These are phyloP conservation scores for Mucor irregularis DNA, from an alignment of 371 early-diverging fungal genomes.

Conservation along the genomic window DNA sequence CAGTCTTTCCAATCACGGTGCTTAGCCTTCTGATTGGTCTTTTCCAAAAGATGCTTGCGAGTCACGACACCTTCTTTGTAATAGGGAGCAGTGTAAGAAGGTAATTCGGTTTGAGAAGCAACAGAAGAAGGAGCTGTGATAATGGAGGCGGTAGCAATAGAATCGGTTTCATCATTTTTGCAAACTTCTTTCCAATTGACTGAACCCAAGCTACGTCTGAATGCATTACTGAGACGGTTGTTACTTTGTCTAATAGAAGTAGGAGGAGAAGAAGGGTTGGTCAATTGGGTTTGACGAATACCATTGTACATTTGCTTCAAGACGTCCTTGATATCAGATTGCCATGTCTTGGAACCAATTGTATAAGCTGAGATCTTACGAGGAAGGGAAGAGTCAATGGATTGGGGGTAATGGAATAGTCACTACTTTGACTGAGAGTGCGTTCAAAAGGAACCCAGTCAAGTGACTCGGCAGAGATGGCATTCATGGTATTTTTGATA, in stretches of 20 bases:
- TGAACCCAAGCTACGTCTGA: conserved; percentile 40
- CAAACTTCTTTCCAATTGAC: conserved; percentile 34
- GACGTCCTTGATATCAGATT: conserved; percentile 14
- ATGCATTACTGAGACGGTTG: conserved; percentile 16
- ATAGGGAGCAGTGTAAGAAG: conserved; percentile 33
- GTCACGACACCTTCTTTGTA: conserved; percentile 73
- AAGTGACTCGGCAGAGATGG: conserved; percentile 21
- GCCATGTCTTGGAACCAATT: conserved; percentile 24
- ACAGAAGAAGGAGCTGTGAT: conserved; percentile 20
- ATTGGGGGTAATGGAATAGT: background rate
- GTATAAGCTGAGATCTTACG: background rate
- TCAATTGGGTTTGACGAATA: conserved; percentile 66
- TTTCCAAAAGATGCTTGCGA: conserved; percentile 80
- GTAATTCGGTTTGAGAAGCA: conserved; percentile 25
- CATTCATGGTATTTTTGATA: conserved; percentile 49
- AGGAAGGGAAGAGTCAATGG: conserved; percentile 1
- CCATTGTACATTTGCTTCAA: conserved; percentile 56
- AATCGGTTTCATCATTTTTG: conserved; percentile 19
- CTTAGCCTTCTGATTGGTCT: conserved; percentile 72
- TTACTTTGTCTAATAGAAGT: background rate
- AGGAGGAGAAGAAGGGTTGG: conserved; percentile 45
- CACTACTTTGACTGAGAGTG: conserved; percentile 9
- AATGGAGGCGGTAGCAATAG: conserved; percentile 16
- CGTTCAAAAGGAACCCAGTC: conserved; percentile 13
- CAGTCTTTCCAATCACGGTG: conserved; percentile 81